phyloP scores from a whole-genome alignment of 2,329 filamentous ascomycete species.

The Geosmithia flava region DNA sequence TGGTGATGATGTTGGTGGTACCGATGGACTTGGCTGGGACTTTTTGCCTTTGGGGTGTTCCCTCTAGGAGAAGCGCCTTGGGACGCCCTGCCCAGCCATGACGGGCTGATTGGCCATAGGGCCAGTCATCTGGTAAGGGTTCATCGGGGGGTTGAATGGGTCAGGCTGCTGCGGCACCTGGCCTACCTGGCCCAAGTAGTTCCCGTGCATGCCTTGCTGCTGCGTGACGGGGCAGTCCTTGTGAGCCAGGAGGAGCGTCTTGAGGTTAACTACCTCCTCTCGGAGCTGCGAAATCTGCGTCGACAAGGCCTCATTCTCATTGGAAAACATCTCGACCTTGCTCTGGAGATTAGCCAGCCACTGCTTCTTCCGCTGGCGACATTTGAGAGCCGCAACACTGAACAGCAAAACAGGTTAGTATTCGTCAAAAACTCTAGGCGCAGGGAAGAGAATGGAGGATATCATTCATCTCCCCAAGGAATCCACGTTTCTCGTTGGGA shows the following conservation, averaged over 20 bases:
- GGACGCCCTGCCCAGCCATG: conserved; percentile 41
- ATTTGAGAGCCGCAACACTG: conserved; percentile 92
- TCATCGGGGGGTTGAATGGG: conserved; percentile 41
- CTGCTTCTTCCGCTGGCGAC: conserved; percentile 96
- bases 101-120: conserved; percentile 39
- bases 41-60: neutral
- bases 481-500: too few relatives aligned
- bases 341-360: conserved; percentile 91
- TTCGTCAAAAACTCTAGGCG: too few relatives aligned
- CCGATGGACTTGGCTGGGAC: too few relatives aligned
- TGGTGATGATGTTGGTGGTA: too few relatives aligned
- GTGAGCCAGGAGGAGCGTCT: conserved; percentile 83
- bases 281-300: conserved; percentile 72
- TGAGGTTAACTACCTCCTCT: conserved; percentile 90
- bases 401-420: conserved; percentile 1
- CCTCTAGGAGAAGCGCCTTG: conserved; percentile 43
- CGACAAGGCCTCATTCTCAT: conserved; percentile 80
- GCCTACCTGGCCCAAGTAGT: conserved; percentile 40
- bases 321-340: conserved; percentile 88
- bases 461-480: too few relatives aligned
- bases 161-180: conserved; percentile 22
- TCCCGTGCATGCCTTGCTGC: conserved; percentile 54
- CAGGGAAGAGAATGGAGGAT: too few relatives aligned
- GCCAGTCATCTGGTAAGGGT: conserved; percentile 45
- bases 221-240: conserved; percentile 93